Conservation (phyloP, 805 yeast species). For the Ogataea trehalophila region DNA sequence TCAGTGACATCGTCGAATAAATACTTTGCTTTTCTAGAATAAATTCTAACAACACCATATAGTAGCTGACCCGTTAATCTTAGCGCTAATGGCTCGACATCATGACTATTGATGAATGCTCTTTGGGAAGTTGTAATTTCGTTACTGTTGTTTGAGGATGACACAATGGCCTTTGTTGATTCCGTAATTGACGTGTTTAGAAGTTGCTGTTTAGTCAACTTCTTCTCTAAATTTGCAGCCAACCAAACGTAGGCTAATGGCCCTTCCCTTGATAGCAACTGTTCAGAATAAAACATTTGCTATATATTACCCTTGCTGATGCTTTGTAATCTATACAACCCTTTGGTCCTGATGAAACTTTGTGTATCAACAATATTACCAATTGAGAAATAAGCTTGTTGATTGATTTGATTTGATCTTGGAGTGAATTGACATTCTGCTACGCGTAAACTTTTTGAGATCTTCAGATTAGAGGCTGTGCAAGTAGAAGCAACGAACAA, state of each 20-base stretch:
- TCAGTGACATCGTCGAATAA: slow-evolving; percentile 80
- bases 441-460: too few relatives aligned
- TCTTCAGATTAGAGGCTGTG: too few relatives aligned
- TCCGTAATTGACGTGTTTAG: slow-evolving; percentile 65
- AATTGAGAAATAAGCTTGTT: too few relatives aligned
- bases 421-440: too few relatives aligned
- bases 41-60: slow-evolving; percentile 82
- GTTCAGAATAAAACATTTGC: slow-evolving; percentile 46
- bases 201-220: slow-evolving; percentile 65
- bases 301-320: not conserved
- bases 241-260: slow-evolving; percentile 90
- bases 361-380: too few relatives aligned
- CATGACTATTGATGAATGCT: slow-evolving; percentile 12
- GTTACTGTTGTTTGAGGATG: slow-evolving; percentile 30
- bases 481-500: too few relatives aligned
- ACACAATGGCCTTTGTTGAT: slow-evolving; percentile 62
- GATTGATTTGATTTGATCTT: too few relatives aligned
- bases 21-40: slow-evolving; percentile 79
- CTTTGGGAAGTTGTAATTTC: slow-evolving; percentile 4
- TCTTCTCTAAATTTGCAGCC: slow-evolving; percentile 83
- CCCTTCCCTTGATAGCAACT: slow-evolving; percentile 61
- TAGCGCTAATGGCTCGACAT: slow-evolving; percentile 61
- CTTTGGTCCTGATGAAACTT: too few relatives aligned
- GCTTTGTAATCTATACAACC: too few relatives aligned
- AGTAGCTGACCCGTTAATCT: slow-evolving; percentile 81